Percentiles rank a stretch among this genome's conserved stretches.
Conservation (phyloP, 371 early-diverging fungal species). For the Apophysomyces variabilis region DNA sequence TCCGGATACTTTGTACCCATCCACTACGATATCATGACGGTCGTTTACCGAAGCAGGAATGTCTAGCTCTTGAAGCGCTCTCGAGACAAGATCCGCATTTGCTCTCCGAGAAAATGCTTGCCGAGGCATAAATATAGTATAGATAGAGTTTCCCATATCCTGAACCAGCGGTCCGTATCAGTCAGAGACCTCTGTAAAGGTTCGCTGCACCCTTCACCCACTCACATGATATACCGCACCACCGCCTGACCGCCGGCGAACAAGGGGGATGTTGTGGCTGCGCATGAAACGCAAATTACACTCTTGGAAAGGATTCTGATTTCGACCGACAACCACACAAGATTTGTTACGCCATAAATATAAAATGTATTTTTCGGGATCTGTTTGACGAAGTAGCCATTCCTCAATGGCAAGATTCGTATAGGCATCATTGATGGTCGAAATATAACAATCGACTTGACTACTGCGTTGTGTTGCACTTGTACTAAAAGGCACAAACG, state of each 20-base stretch:
- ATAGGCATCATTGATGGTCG: constrained; percentile 79
- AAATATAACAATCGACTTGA: constrained; percentile 60
- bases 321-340: constrained; percentile 93
- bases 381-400: constrained; percentile 76
- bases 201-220: background rate
- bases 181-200: background rate
- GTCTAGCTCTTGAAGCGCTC: constrained; percentile 78
- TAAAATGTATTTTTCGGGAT: constrained; percentile 69
- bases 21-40: constrained; percentile 89
- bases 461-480: constrained; percentile 1
- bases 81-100: constrained; percentile 80
- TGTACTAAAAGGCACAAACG: constrained; percentile 9
- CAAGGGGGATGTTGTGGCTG: constrained; percentile 73
- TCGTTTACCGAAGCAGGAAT: constrained; percentile 88
- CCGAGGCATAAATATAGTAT: constrained; percentile 93
- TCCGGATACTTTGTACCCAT: constrained; percentile 86
- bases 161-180: constrained; percentile 24
- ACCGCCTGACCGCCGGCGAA: constrained; percentile 93
- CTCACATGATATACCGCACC: constrained; percentile 96
- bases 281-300: constrained; percentile 78
- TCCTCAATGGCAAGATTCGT: constrained; percentile 94
- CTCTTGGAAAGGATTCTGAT: constrained; percentile 97
- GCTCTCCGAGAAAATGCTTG: constrained; percentile 75
- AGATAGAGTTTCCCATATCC: constrained; percentile 96
- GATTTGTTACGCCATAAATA: constrained; percentile 89